Evolutionary conservation across 129 eudicot genomes (phyloP).

Genomic region (Apium graveolens): DNA sequence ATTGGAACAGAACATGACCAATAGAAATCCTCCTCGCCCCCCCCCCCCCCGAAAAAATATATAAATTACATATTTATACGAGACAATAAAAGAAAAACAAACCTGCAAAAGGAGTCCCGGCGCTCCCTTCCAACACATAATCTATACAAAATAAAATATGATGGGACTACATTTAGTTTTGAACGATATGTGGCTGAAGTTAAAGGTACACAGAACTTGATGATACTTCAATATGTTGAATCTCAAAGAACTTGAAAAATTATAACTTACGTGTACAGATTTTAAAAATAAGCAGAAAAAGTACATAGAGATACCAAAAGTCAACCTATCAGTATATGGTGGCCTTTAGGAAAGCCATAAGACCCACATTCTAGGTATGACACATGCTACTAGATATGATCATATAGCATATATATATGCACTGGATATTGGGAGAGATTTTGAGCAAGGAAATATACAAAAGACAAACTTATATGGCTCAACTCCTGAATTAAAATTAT

Average conservation of each 20-base stretch:
- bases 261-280: not conserved
- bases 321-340: not conserved
- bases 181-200: not conserved
- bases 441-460: not conserved
- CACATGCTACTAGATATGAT: not conserved
- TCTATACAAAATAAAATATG: conserved; percentile 35
- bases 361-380: not conserved
- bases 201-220: not conserved
- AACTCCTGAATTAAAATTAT: not conserved
- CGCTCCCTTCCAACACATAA: conserved; percentile 95
- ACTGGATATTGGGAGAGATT: not conserved
- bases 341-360: not conserved
- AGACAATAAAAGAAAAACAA: not conserved
- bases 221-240: not conserved
- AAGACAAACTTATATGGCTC: not conserved
- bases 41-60: not conserved
- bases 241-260: not conserved
- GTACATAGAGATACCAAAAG: not conserved
- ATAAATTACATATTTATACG: not conserved
- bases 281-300: not conserved
- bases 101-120: conserved; percentile 99
- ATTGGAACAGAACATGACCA: not conserved
- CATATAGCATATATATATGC: not conserved
- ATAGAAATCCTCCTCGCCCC: not conserved
- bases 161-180: not conserved